A percentile compares a stretch with the other conserved stretches of the same genome.
phyloP scores from a whole-genome alignment of 1,284 basidiomycete genomes.

The Naganishia albida region DNA sequence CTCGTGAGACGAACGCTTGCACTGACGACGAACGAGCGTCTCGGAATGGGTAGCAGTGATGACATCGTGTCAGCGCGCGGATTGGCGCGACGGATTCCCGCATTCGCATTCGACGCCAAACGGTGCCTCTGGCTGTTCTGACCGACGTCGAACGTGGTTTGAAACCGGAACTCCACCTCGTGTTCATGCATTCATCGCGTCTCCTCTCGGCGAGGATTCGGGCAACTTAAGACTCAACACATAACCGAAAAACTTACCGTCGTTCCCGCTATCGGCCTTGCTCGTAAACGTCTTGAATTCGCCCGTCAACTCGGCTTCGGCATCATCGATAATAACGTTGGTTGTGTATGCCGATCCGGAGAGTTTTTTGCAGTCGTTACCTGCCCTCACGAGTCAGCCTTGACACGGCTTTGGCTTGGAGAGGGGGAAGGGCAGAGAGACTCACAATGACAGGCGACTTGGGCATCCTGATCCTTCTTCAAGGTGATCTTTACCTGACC shows the following conservation, averaged over 20 bases:
- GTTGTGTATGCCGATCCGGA: conserved; percentile 37
- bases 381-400: conserved; percentile 19
- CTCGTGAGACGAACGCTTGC: too few relatives aligned
- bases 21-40: too few relatives aligned
- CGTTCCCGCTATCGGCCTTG: conserved; percentile 37
- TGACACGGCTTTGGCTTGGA: neutral
- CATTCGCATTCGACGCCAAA: too few relatives aligned
- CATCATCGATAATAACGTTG: conserved; percentile 39
- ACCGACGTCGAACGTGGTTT: too few relatives aligned
- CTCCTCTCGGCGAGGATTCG: too few relatives aligned
- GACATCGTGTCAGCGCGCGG: too few relatives aligned
- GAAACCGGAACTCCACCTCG: too few relatives aligned
- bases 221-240: too few relatives aligned
- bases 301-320: conserved; percentile 36
- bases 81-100: too few relatives aligned
- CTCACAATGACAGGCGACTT: conserved; percentile 38
- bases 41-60: too few relatives aligned
- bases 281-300: conserved; percentile 37
- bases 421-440: conserved; percentile 5
- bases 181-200: too few relatives aligned
- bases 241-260: conserved; percentile 8
- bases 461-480: conserved; percentile 34
- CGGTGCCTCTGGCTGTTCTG: too few relatives aligned
- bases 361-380: conserved; percentile 40
- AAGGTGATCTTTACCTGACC: conserved; percentile 39